Evolutionary conservation across 345 rosid species (phyloP), one percentile per base, ranked within the genome.

Genomic region (Salix suchowensis): DNA sequence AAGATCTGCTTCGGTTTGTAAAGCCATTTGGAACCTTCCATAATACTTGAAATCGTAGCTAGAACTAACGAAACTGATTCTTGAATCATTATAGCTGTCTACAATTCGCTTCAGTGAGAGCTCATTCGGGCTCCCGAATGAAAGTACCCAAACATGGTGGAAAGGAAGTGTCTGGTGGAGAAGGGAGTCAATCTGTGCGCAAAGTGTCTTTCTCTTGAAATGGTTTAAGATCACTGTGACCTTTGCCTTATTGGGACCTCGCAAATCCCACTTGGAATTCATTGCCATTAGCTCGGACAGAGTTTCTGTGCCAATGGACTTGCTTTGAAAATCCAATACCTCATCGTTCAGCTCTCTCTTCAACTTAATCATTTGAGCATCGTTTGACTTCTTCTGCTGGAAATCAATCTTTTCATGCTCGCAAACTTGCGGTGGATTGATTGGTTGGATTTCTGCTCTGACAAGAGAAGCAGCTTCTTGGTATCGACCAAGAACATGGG

Each of bases 41-140:
- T 93, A 96, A 94, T 96, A 96, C 78, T 93, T 96, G 78, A 93
- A 96, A 77, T 96, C 99, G 39, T 96, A 92, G 86, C 84, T 93
- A 0, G 99, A 96, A 80, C 96, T 89, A 68, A 89, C 84, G 89
- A 96, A 96, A 82, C 95, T 96, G 86, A 96, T 93, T 66, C 97
- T 88, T 1, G 99, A 79, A 71, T 96, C 95, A 32, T 96, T 96
- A 74, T 96, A 96, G 71, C 92, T 91, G 0, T 84, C 87, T 7
- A 92, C 91, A 70, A 96, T 96, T 82, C 88, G 81, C 76, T 89
- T 88, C 62, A 96, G 84, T 1, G 91, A 81, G 8, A 76, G 65
- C 85, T 91, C 97, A 64, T 93, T 96, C 0, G 99, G 99, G 72
- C 91, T 89, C 2, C 98, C 98, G 32, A 96, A 93, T n/a, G 99